Evolutionary conservation across 2,329 filamentous ascomycete genomes (phyloP), one percentile per base, ranked within the genome.

Genomic region (Aspergillus amoenus): DNA sequence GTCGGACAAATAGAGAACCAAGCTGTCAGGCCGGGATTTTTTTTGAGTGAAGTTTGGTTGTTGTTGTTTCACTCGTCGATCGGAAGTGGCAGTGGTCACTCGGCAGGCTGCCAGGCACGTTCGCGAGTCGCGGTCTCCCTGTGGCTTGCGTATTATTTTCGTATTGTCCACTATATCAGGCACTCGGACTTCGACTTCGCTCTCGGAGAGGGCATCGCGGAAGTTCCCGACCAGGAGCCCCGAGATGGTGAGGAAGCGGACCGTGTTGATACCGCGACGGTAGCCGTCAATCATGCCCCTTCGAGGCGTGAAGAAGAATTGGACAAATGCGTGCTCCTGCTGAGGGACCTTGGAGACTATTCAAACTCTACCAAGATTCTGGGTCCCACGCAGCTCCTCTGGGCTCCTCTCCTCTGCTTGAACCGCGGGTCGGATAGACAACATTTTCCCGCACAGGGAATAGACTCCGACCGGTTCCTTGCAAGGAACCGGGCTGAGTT

Each of bases 391-490:
- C 56, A 30, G 27, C 27, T 30, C 27, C 27, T 30, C 27, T 30
- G 27, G 27, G 9, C 55, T 47, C 21, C 22, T 24, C 32, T 34
- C 47, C 22, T 46, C 24, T 17, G 37, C 42, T 39, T 12, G 45
- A 60, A 46, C 57, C 60, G 53, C 51, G 58, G 59, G 50, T 57
- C 60, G 46, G 41, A 6, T 52, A 39, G 27, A 44, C 52, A 48
- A 55, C 57, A 50, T 59, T 47, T 52, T 61, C 39, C 61, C 55
- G 18, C n/a, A 55, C 44, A 32, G 15, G 55, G 62, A 42, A 18
- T 64, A 64, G 58, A 45, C 45, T 54, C 54, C 52, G 60, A 34
- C 13, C 11, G 6, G 2, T 42, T 8, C 15, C 32, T n/a, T 44
- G 41, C 49, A 48, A 51, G 46, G 24, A 32, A 7, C 15, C 44